Conservation (phyloP, 306 rosid species). For the Rosa rugosa region DNA sequence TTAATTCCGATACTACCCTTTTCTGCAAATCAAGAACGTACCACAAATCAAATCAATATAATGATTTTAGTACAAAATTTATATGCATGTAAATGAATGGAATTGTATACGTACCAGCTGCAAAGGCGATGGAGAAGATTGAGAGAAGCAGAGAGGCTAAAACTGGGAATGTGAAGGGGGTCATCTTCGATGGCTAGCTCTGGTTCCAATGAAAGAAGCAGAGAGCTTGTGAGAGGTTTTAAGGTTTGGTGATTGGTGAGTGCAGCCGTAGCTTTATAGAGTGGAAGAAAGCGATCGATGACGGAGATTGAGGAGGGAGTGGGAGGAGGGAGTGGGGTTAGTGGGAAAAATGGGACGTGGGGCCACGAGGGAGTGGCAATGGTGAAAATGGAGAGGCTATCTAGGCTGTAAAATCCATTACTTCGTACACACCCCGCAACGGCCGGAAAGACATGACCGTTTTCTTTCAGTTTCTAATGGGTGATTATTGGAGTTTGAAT, state of each 20-base stretch:
- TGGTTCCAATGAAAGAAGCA: conserved; percentile 23
- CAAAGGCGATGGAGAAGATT: conserved; percentile 23
- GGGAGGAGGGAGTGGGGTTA: conserved; percentile 4
- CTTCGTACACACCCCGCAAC: neutral
- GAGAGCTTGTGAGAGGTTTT: conserved; percentile 17
- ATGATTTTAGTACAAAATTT: neutral
- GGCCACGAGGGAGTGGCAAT: neutral
- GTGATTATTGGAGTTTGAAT: neutral
- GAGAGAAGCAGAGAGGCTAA: conserved; percentile 19
- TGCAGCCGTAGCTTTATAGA: conserved; percentile 36
- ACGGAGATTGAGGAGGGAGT: neutral
- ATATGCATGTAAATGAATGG: neutral
- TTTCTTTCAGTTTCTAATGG: conserved; percentile 15
- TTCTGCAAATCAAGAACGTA: conserved; percentile 24
- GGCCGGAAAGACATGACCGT: conserved; percentile 27
- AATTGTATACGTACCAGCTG: conserved; percentile 37
- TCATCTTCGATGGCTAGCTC: conserved; percentile 39
- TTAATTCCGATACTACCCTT: conserved; percentile 65
- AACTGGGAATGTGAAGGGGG: conserved; percentile 19
- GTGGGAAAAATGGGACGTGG: conserved; percentile 18
- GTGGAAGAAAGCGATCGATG: neutral
- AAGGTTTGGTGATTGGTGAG: neutral
- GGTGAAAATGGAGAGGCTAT: neutral
- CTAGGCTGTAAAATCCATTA: neutral
- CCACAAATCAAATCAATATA: neutral